phyloP scores from a whole-genome alignment of 2,329 filamentous ascomycete genomes.

The Aspergillus sp. region DNA sequence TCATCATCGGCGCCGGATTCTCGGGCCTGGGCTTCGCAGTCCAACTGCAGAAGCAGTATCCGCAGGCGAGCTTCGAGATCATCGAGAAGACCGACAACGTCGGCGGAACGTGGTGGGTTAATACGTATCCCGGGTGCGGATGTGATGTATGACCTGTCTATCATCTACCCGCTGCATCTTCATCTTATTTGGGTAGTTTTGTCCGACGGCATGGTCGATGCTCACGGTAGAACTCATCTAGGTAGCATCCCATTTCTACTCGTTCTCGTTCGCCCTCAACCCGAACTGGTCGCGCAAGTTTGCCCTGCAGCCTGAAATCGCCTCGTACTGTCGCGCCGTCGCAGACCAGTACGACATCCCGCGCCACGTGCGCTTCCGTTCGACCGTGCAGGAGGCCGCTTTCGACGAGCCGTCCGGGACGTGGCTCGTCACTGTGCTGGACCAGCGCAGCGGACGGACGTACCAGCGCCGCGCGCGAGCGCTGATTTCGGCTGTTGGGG shows the following conservation, averaged over 20 bases:
- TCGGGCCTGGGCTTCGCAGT: conserved; percentile 47
- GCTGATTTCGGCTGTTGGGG: conserved; percentile 31
- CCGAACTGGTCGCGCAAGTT: conserved; percentile 38
- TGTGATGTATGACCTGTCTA: conserved; percentile 28
- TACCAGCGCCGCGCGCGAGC: conserved; percentile 18
- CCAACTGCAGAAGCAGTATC: conserved; percentile 42
- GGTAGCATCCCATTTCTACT: conserved; percentile 41
- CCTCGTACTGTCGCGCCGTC: conserved; percentile 23
- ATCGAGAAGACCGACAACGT: conserved; percentile 42
- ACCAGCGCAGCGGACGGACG: neutral
- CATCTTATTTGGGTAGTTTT: neutral
- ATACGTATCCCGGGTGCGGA: conserved; percentile 37
- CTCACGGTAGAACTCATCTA: conserved; percentile 12
- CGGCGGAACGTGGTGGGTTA: conserved; percentile 35
- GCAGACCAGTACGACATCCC: conserved; percentile 18
- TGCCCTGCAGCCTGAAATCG: conserved; percentile 36
- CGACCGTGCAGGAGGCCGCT: conserved; percentile 17
- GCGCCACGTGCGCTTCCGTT: conserved; percentile 19
- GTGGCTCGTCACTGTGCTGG: neutral
- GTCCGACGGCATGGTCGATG: neutral
- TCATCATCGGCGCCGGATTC: conserved; percentile 52
- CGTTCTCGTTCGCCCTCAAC: conserved; percentile 43
- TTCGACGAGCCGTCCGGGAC: neutral
- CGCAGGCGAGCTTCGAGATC: conserved; percentile 40
- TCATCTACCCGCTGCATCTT: no score